phyloP scores from a whole-genome alignment of 768 basidiomycete species.

The Pleurotus salmoneostramineus region DNA sequence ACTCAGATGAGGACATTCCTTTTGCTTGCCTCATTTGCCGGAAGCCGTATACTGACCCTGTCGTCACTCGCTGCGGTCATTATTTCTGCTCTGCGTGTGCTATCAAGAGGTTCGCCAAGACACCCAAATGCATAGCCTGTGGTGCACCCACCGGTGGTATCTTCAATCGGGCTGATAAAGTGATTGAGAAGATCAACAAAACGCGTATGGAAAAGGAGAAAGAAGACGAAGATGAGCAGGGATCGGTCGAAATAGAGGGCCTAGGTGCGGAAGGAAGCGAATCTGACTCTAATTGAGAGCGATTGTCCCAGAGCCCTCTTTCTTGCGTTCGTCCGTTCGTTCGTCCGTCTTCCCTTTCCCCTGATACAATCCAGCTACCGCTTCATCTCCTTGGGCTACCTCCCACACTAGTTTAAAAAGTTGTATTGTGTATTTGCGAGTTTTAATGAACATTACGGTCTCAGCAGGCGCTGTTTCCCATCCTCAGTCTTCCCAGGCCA shows the following conservation, averaged over 20 bases:
- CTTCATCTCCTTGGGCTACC: neutral
- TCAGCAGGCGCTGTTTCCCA: too few relatives aligned
- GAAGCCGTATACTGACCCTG: conserved; percentile 90
- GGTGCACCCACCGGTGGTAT: conserved; percentile 92
- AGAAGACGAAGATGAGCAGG: conserved; percentile 40
- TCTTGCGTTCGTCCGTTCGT: neutral
- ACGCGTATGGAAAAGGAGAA: conserved; percentile 57
- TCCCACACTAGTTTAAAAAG: neutral
- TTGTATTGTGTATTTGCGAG: conserved; percentile 8
- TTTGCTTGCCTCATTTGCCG: conserved; percentile 99
- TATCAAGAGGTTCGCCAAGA: conserved; percentile 91
- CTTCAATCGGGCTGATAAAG: conserved; percentile 93
- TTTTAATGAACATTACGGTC: conserved; percentile 14
- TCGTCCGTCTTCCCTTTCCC: too few relatives aligned
- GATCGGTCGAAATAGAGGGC: conserved; percentile 59
- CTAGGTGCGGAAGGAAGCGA: conserved; percentile 30
- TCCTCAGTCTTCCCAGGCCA: neutral
- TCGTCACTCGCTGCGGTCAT: conserved; percentile 95
- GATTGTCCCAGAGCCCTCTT: neutral
- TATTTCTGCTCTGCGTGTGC: conserved; percentile 96
- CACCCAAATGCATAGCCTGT: conserved; percentile 94
- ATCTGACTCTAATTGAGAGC: conserved; percentile 21
- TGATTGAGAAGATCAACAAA: conserved; percentile 83
- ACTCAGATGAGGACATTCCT: conserved; percentile 83
- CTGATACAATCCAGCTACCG: neutral